Conservation (phyloP, 176 grass and related monocot genomes). For the Paspalum vaginatum region DNA sequence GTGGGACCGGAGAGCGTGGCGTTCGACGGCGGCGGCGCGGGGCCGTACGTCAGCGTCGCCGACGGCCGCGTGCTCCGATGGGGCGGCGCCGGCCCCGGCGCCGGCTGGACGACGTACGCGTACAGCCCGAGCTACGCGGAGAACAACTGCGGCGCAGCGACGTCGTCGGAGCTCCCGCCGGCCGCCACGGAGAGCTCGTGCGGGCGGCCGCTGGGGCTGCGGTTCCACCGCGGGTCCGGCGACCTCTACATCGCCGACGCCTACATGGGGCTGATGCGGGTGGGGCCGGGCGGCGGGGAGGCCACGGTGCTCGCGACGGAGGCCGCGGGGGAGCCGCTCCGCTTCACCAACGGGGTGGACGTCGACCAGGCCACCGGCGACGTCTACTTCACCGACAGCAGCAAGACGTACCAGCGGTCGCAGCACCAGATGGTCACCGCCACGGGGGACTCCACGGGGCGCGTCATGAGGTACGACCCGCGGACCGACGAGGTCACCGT, state of each 20-base stretch:
- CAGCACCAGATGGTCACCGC: neutral
- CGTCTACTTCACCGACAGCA: slow-evolving; percentile 14
- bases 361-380: neutral
- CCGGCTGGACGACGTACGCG: slow-evolving; percentile 5
- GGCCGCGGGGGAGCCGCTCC: slow-evolving; percentile 34
- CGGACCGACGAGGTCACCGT: neutral
- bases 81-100: neutral
- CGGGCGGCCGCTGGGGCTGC: slow-evolving; percentile 73
- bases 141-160: neutral
- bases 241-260: slow-evolving; percentile 89
- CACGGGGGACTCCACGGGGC: neutral
- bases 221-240: slow-evolving; percentile 65
- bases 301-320: slow-evolving; percentile 24
- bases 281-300: slow-evolving; percentile 51
- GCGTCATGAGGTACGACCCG: slow-evolving; percentile 22
- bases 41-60: neutral
- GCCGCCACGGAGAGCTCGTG: slow-evolving; percentile 63
- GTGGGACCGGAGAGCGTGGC: neutral
- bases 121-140: slow-evolving; percentile 1
- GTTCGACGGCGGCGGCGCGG: neutral
- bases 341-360: slow-evolving; percentile 34
- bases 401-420: slow-evolving; percentile 7
- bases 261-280: slow-evolving; percentile 72
- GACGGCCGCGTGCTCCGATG: slow-evolving; percentile 41
- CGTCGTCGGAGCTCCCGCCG: neutral